A percentile compares a stretch with the other conserved stretches of the same genome.
Conservation (phyloP, 352 stramenopile genomes). For the Blastocystis sp. region DNA sequence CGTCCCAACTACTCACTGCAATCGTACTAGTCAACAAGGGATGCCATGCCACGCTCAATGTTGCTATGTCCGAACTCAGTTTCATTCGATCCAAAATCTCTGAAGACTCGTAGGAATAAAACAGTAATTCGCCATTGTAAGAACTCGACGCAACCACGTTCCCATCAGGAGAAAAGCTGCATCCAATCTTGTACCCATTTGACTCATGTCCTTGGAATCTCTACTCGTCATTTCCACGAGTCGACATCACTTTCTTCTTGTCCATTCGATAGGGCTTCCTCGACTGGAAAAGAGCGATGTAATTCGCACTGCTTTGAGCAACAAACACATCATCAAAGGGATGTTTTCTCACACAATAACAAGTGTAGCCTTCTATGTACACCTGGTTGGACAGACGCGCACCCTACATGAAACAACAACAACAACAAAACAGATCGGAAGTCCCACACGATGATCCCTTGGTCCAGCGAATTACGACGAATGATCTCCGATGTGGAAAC, state of each 20-base stretch:
- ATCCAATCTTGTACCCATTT: constrained; percentile 14
- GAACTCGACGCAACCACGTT: not conserved
- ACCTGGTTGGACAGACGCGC: constrained; percentile 20
- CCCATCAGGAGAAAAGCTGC: constrained; percentile 12
- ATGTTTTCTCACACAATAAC: constrained; percentile 21
- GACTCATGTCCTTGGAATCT: not conserved
- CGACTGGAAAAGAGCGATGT: constrained; percentile 33
- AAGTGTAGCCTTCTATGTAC: constrained; percentile 20
- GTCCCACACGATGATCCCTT: constrained; percentile 44
- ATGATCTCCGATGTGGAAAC: constrained; percentile 11
- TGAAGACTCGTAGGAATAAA: constrained; percentile 26
- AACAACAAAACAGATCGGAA: not conserved
- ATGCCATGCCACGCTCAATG: constrained; percentile 3
- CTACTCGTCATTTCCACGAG: not conserved
- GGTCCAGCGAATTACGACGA: constrained; percentile 5
- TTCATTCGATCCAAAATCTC: not conserved
- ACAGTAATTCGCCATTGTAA: not conserved
- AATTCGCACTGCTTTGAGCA: constrained; percentile 2
- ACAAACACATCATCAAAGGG: constrained; percentile 9
- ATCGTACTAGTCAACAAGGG: not conserved
- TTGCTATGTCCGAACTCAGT: not conserved
- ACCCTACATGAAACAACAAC: not conserved
- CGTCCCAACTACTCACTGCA: constrained; percentile 36
- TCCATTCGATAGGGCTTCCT: constrained; percentile 37
- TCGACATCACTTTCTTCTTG: not conserved